A percentile compares a stretch with the other conserved stretches of the same genome.
Conservation (phyloP, 768 basidiomycete species). For the Collybia sp. region DNA sequence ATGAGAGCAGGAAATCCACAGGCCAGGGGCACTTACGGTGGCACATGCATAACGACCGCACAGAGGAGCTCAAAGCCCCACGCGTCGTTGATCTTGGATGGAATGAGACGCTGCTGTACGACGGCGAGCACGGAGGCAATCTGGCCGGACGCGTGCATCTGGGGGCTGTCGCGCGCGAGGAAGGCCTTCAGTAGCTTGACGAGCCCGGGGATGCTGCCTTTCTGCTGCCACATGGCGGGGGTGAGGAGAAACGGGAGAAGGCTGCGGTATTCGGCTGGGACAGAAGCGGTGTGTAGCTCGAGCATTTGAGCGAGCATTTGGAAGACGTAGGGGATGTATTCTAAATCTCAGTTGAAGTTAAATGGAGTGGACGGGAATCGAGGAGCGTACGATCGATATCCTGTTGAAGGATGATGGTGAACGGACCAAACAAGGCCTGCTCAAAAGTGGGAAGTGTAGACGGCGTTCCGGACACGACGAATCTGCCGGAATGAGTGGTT, state of each 20-base stretch:
- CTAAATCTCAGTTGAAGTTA: slow-evolving; percentile 31
- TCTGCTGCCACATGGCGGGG: slow-evolving; percentile 86
- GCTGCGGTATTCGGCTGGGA: slow-evolving; percentile 75
- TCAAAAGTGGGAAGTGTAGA: slow-evolving; percentile 74
- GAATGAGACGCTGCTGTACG: slow-evolving; percentile 84
- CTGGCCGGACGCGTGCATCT: slow-evolving; percentile 70
- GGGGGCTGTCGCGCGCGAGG: slow-evolving; percentile 60
- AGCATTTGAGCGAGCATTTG: slow-evolving; percentile 97
- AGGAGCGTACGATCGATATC: slow-evolving; percentile 80
- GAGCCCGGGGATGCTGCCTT: slow-evolving; percentile 92
- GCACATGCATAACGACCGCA: slow-evolving; percentile 64
- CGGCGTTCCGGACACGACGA: slow-evolving; percentile 71
- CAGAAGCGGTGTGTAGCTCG: slow-evolving; percentile 59
- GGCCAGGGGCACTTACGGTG: slow-evolving; percentile 52
- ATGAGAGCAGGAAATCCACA: too few relatives aligned
- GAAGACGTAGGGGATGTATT: slow-evolving; percentile 97
- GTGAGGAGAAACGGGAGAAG: slow-evolving; percentile 82
- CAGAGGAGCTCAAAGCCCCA: slow-evolving; percentile 92
- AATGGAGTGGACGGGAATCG: not conserved
- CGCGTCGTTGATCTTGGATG: slow-evolving; percentile 80
- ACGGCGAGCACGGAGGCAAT: slow-evolving; percentile 79
- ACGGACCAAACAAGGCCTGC: slow-evolving; percentile 75
- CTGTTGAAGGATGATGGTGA: slow-evolving; percentile 83
- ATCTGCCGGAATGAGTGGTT: slow-evolving; percentile 38
- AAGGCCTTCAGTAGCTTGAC: slow-evolving; percentile 86